Evolutionary conservation across 2,329 filamentous ascomycete species (phyloP).

Genomic region (Botryotinia globosa): DNA sequence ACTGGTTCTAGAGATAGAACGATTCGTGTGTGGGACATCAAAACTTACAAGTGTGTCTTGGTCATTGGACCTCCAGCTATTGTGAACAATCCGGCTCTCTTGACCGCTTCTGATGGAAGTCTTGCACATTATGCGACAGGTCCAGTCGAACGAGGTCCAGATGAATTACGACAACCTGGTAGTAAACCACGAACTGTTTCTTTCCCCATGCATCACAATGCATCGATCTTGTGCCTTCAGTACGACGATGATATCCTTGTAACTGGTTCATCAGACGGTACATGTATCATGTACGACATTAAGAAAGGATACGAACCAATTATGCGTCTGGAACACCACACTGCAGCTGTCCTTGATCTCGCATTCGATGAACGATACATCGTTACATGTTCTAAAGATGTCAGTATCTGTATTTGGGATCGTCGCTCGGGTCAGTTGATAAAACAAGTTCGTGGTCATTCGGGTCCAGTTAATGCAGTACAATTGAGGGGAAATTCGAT

Average conservation of each 20-base stretch:
- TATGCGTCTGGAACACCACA: constrained; percentile 73
- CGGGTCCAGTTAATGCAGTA: constrained; percentile 92
- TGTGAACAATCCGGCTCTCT: constrained; percentile 51
- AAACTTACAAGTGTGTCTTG: constrained; percentile 78
- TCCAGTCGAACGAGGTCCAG: constrained; percentile 30
- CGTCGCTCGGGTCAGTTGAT: constrained; percentile 72
- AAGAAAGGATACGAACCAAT: constrained; percentile 75
- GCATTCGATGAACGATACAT: constrained; percentile 91
- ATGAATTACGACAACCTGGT: constrained; percentile 38
- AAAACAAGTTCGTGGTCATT: constrained; percentile 79
- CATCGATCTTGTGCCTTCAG: constrained; percentile 91
- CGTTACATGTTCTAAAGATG: constrained; percentile 95
- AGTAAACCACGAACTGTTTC: constrained; percentile 55
- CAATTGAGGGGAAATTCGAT: constrained; percentile 91
- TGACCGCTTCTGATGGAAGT: constrained; percentile 51
- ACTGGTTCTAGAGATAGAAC: constrained; percentile 95
- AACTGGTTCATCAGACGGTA: constrained; percentile 89
- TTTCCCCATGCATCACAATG: constrained; percentile 72
- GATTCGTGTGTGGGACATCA: constrained; percentile 93
- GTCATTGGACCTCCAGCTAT: constrained; percentile 79
- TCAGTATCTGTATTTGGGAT: constrained; percentile 92
- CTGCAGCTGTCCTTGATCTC: constrained; percentile 86
- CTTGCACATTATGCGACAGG: constrained; percentile 56
- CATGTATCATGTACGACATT: constrained; percentile 88
- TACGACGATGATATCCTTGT: constrained; percentile 92